Conservation (phyloP, 2,329 filamentous ascomycete species). For the Beauveria rudraprayagi region DNA sequence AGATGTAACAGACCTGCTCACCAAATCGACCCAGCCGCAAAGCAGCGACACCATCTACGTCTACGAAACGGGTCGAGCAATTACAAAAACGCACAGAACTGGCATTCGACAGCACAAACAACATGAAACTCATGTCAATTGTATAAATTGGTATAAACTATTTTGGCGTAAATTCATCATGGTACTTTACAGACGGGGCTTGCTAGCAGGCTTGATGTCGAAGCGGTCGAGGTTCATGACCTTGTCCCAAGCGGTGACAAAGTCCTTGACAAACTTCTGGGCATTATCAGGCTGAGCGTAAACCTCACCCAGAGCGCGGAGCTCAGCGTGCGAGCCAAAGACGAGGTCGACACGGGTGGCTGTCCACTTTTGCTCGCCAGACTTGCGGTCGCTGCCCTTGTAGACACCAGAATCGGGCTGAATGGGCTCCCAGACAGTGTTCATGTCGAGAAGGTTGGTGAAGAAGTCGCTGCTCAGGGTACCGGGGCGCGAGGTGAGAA, state of each 20-base stretch:
- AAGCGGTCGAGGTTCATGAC: conserved; percentile 67
- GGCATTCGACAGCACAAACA: no score
- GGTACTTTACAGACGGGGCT: conserved; percentile 7
- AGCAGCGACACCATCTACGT: no score
- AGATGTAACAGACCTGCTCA: no score
- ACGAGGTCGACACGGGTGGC: conserved; percentile 62
- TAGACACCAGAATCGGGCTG: conserved; percentile 44
- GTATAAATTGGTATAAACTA: neutral
- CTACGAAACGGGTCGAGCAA: no score
- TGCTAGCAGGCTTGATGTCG: conserved; percentile 30
- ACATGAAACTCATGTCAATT: neutral
- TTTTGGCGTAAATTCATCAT: conserved; percentile 1
- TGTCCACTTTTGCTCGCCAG: conserved; percentile 58
- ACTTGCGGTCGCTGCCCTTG: conserved; percentile 57
- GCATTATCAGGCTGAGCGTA: conserved; percentile 54
- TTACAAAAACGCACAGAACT: no score
- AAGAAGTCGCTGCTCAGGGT: conserved; percentile 75
- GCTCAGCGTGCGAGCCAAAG: conserved; percentile 66
- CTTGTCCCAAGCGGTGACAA: conserved; percentile 64
- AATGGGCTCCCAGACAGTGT: conserved; percentile 50
- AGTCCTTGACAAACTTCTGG: conserved; percentile 63
- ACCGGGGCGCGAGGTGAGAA: conserved; percentile 61
- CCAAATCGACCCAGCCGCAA: no score
- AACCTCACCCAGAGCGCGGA: conserved; percentile 62
- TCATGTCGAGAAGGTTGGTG: conserved; percentile 64